Evolutionary conservation across 805 yeast genomes (phyloP), one percentile per base, ranked within the genome.

Genomic region (Huiozyma naganishii): DNA sequence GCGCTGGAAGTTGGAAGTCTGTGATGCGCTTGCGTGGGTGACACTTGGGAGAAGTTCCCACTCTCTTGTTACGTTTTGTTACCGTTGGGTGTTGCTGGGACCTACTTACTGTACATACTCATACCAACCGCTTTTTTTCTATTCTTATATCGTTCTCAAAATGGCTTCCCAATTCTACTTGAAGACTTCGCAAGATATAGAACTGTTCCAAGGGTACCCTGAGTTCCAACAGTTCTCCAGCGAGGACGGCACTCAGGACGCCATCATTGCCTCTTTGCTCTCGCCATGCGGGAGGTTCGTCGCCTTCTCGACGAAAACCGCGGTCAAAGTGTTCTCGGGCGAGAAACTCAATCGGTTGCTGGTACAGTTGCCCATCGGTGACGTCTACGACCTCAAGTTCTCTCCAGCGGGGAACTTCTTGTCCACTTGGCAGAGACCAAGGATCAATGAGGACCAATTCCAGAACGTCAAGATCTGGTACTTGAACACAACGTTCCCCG

Each of bases 381-480:
- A 87, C 49, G 84, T 80, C 12, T 79, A 80, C 55, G 97, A 92
- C 59, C 60, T 92, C 54, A 77, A 78, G 48, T 88, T 92, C 62
- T 85, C 95, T n/a, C 95, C 97, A 7, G 70, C 76, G 40, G 97
- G 96, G 11, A 76, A 78, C 39, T 89, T 71, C 58, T 64, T 92
- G 49, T 76, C 85, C 50, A 77, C 95, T 34, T 92, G 97, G 96
- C 87, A 87, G 52, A 85, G 87, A 57, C 95, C 97, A 4, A 67
- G 80, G 53, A 70, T 76, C 53, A 79, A 76, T 53, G 87, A 77
- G 47, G 70, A 78, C 41, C 89, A 94, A 39, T 74, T 71, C 48
- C 78, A 86, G 49, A 92, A 92, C 64, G 86, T 90, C 50, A 77
- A 78, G 58, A 73, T 92, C 45, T 87, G 83, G 76, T 73, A 77